phyloP scores from a whole-genome alignment of 108 stramenopile genomes.

The Mayamaea pseudoterrestris region DNA sequence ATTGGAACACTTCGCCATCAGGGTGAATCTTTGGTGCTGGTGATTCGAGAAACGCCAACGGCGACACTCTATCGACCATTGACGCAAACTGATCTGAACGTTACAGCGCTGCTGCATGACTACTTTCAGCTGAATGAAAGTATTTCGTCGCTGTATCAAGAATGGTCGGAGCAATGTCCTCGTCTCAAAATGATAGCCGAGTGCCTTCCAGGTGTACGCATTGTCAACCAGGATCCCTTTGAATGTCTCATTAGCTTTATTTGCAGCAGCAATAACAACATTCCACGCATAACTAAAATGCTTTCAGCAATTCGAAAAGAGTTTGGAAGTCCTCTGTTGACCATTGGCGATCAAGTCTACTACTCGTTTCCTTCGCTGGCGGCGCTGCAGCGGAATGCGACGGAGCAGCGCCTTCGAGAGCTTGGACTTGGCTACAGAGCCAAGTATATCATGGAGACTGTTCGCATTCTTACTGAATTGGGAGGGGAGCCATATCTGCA shows the following conservation, averaged over 20 bases:
- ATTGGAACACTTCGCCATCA: conserved; percentile 33
- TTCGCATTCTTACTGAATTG: conserved; percentile 25
- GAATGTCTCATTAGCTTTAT: conserved; percentile 97
- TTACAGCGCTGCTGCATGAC: conserved; percentile 29
- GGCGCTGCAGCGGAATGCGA: conserved; percentile 29
- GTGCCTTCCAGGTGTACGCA: conserved; percentile 76
- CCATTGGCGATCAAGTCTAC: conserved; percentile 19
- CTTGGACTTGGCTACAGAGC: conserved; percentile 94
- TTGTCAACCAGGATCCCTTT: conserved; percentile 87
- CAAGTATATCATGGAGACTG: conserved; percentile 78
- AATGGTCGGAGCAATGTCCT: conserved; percentile 56
- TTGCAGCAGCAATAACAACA: conserved; percentile 98
- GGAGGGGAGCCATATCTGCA: conserved; percentile 62
- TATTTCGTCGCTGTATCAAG: conserved; percentile 46
- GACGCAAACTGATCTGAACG: conserved; percentile 6
- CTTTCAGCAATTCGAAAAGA: conserved; percentile 55
- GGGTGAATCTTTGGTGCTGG: conserved; percentile 23
- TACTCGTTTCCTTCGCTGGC: conserved; percentile 82
- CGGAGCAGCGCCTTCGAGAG: conserved; percentile 56
- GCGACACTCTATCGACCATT: conserved; percentile 67
- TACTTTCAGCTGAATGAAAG: conserved; percentile 69
- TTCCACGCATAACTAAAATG: conserved; percentile 91
- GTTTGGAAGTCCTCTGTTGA: conserved; percentile 63
- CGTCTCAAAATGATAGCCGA: conserved; percentile 51
- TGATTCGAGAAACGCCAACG: conserved; percentile 59